Base-by-base conservation (phyloP, 1,284 basidiomycete genomes). In the Cutaneotrichosporon mucoides region DNA sequence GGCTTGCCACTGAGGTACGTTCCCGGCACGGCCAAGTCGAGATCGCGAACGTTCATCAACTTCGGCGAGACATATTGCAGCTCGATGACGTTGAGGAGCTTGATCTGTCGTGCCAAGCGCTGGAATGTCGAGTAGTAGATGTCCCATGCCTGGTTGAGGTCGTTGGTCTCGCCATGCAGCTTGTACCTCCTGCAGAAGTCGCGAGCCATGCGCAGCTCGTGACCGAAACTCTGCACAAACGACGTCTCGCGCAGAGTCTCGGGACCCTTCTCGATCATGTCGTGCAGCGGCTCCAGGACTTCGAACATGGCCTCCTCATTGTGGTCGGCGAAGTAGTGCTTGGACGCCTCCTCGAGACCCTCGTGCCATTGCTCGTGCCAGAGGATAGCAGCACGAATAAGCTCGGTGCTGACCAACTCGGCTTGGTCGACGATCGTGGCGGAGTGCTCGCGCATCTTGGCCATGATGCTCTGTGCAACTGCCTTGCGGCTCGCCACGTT, bases 361-460 rank as follows among this genome's bases (percentile, higher is more conserved):
- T 99, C 96, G 71, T 98, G 93, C 96, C 96, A 99, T 71, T 96
- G 83, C 76, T 99, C 96, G 71, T 99, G 94, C 96, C 96, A 99
- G 15, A 99, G 81, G 64, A 99, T 99, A 2, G 96, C 96, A 4
- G 98, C 92, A 12, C 96, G 88, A 66, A 99, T 98, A 37, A 99
- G 84, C 76, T 99, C 96, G 50, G 91, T 88, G 75, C 90, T 91
- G 73, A 99, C 92, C 15, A 97, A 77, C 56, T 89, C 80, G 11
- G 96, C 96, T 86, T 91, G 60, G 65, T 89, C 88, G 48, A 99
- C 95, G 44, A 99, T 90, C 2, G 80, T 79, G 4, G 86, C 85
- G 70, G 90, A 93, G 77, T 99, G 95, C 66, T 97, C 93, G 64
- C 86, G 83, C 90, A 99, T 95, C 60, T 88, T 87, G 64, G 92